phyloP scores from a whole-genome alignment of 805 yeast species.

The Suhomyces sp. region DNA sequence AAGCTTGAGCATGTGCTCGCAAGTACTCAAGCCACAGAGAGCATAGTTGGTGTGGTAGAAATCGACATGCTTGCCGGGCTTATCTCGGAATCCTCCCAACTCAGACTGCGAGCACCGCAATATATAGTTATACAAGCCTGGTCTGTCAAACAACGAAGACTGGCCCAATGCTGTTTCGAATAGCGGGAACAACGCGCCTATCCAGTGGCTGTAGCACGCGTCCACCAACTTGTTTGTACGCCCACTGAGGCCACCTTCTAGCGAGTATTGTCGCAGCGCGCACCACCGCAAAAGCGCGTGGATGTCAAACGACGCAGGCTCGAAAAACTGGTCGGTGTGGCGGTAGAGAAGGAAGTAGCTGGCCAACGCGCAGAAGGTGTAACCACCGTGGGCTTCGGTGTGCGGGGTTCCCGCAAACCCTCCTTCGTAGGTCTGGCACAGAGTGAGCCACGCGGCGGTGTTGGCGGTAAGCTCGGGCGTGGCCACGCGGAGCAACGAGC shows the following conservation, averaged over 20 bases:
- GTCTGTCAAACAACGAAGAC: constrained; percentile 45
- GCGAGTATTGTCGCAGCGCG: constrained; percentile 57
- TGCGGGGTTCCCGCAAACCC: constrained; percentile 84
- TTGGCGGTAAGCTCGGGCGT: constrained; percentile 57
- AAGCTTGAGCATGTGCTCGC: constrained; percentile 43
- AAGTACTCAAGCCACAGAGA: constrained; percentile 66
- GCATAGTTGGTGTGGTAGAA: constrained; percentile 90
- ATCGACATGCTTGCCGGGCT: constrained; percentile 79
- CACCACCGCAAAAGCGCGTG: constrained; percentile 63
- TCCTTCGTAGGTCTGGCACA: constrained; percentile 91
- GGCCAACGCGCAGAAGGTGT: constrained; percentile 80
- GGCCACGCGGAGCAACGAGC: constrained; percentile 59
- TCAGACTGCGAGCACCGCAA: constrained; percentile 71
- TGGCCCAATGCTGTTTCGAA: constrained; percentile 47
- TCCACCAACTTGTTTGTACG: constrained; percentile 92
- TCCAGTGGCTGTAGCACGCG: constrained; percentile 96
- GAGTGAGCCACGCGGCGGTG: constrained; percentile 55
- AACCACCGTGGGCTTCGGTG: constrained; percentile 96
- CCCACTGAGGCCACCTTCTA: constrained; percentile 90
- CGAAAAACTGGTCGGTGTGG: constrained; percentile 26
- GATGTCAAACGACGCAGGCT: constrained; percentile 30
- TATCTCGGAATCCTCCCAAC: constrained; percentile 80
- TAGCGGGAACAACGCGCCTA: constrained; percentile 72
- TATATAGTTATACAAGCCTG: constrained; percentile 61
- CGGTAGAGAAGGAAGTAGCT: constrained; percentile 52